Evolutionary conservation across 768 basidiomycete species (phyloP).

Genomic region (Tricholoma bakamatsutake): DNA sequence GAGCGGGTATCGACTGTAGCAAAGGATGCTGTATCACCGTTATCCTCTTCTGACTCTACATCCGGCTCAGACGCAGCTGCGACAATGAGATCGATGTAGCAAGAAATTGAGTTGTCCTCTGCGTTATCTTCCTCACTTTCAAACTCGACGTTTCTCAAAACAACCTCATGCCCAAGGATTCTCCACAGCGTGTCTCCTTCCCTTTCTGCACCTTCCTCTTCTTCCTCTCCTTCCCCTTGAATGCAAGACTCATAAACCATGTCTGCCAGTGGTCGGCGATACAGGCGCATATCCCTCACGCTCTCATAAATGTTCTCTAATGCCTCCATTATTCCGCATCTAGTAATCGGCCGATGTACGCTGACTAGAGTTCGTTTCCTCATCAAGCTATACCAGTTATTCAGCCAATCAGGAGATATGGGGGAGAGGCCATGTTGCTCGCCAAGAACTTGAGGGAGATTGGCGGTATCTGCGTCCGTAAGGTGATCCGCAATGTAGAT

Average conservation of each 20-base stretch:
- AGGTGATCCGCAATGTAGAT: constrained; percentile 65
- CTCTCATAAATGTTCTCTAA: constrained; percentile 56
- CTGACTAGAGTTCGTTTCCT: constrained; percentile 41
- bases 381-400: constrained; percentile 57
- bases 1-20: constrained; percentile 34
- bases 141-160: constrained; percentile 44
- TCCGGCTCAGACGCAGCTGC: constrained; percentile 30
- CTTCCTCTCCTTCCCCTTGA: constrained; percentile 20
- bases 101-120: constrained; percentile 17
- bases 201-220: constrained; percentile 26
- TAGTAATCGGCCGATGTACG: constrained; percentile 42
- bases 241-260: constrained; percentile 46
- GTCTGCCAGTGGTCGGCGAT: constrained; percentile 48
- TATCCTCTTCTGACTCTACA: constrained; percentile 37
- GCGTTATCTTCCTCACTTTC: constrained; percentile 14
- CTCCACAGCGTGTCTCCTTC: constrained; percentile 45
- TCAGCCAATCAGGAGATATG: constrained; percentile 65
- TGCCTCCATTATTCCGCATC: constrained; percentile 49
- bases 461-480: constrained; percentile 60
- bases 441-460: constrained; percentile 55
- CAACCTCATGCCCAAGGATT: constrained; percentile 65
- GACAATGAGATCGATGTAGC: constrained; percentile 37
- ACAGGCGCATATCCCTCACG: constrained; percentile 63
- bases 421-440: constrained; percentile 67
- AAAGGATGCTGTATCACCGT: constrained; percentile 35